Conservation (phyloP, 177 flowering plant species). For the Telopea speciosissima region DNA sequence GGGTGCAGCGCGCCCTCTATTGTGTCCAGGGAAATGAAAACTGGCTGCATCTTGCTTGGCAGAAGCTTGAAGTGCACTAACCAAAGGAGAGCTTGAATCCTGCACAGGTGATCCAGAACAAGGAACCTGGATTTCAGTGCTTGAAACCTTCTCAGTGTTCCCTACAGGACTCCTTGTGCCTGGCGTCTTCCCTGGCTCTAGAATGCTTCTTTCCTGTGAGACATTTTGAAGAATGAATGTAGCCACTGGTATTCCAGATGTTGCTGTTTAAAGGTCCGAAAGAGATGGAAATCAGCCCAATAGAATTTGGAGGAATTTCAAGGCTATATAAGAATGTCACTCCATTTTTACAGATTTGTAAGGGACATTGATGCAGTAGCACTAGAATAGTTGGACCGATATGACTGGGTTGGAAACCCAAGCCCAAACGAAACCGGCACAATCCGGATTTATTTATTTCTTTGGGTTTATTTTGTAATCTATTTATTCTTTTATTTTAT, state of each 20-base stretch:
- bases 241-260: background rate
- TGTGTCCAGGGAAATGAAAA: constrained; percentile 88
- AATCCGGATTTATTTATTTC: background rate
- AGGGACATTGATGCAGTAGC: background rate
- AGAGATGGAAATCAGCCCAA: background rate
- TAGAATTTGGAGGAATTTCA: background rate
- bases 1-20: constrained; percentile 75
- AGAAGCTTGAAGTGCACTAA: constrained; percentile 51
- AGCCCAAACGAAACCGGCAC: too few species aligned
- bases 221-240: constrained; percentile 8
- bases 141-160: background rate
- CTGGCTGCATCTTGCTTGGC: constrained; percentile 51
- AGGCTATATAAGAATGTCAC: background rate
- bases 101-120: background rate
- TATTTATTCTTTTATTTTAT: background rate
- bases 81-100: constrained; percentile 31
- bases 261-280: constrained; percentile 1
- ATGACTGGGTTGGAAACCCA: background rate
- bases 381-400: background rate
- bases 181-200: constrained; percentile 13
- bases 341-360: background rate
- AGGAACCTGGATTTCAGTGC: background rate
- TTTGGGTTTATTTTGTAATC: background rate
- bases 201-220: constrained; percentile 17
- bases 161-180: background rate